phyloP scores from a whole-genome alignment of 2,329 filamentous ascomycete genomes.

The Venturia oleaginea region DNA sequence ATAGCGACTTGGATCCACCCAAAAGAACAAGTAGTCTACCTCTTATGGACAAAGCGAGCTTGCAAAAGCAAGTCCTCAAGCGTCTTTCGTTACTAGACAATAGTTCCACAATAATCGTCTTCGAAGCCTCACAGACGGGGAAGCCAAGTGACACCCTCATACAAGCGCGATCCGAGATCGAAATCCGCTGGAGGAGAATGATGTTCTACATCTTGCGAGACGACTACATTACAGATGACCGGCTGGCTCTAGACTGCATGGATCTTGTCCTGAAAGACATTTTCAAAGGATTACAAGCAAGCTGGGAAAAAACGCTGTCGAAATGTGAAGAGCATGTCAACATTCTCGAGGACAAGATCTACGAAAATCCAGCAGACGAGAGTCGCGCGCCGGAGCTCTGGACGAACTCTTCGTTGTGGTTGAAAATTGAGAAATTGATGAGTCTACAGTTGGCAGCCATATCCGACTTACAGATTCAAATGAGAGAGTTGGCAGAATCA shows the following conservation, averaged over 20 bases:
- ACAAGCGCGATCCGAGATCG: constrained; percentile 40
- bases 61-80: constrained; percentile 19
- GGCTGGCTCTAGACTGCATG: constrained; percentile 39
- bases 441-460: constrained; percentile 41
- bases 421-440: constrained; percentile 44
- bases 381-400: constrained; percentile 43
- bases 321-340: constrained; percentile 40
- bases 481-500: constrained; percentile 29
- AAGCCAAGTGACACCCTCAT: constrained; percentile 42
- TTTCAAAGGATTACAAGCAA: constrained; percentile 37
- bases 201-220: constrained; percentile 41
- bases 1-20: background rate
- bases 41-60: background rate
- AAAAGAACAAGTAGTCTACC: constrained; percentile 1
- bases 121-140: constrained; percentile 41
- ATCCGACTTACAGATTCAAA: constrained; percentile 35
- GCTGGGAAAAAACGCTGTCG: constrained; percentile 39
- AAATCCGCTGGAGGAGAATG: constrained; percentile 44
- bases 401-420: constrained; percentile 41
- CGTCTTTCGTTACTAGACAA: constrained; percentile 34
- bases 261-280: constrained; percentile 42
- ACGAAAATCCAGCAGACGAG: constrained; percentile 45
- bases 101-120: constrained; percentile 42
- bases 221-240: constrained; percentile 34
- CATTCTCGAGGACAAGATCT: constrained; percentile 43